A percentile compares a stretch with the other conserved stretches of the same genome.
These are phyloP conservation scores for Populus davidiana DNA, from an alignment of 345 rosid species.

Conservation along the genomic window DNA sequence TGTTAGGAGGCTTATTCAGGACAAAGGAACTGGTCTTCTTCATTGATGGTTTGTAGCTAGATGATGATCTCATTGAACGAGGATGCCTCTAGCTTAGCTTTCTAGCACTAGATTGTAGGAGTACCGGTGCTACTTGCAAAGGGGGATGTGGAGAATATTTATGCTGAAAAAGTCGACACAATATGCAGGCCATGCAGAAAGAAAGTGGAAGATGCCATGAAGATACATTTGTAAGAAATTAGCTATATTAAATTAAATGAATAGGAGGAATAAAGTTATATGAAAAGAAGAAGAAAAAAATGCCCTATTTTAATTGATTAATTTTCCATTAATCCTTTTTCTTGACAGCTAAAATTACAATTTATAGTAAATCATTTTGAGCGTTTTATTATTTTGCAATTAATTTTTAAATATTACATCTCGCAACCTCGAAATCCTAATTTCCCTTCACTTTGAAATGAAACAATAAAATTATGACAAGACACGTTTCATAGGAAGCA, in stretches of 20 bases:
- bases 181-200: slow-evolving; percentile 20
- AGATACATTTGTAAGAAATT: not conserved
- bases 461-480: no score
- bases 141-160: slow-evolving; percentile 23
- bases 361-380: no score
- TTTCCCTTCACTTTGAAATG: no score
- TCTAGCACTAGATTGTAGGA: not conserved
- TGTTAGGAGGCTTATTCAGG: not conserved
- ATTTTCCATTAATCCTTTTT: no score
- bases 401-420: no score
- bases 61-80: not conserved
- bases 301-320: no score
- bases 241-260: not conserved
- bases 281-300: not conserved
- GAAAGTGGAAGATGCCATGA: not conserved
- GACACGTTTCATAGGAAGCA: no score
- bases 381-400: no score
- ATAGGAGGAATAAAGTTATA: not conserved
- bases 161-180: slow-evolving; percentile 26
- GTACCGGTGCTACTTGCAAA: slow-evolving; percentile 9
- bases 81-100: not conserved
- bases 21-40: slow-evolving; percentile 21
- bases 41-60: slow-evolving; percentile 11
- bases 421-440: no score
- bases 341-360: no score